Evolutionary conservation across 352 stramenopile species (phyloP).

Genomic region (Phytophthora uliginosa): DNA sequence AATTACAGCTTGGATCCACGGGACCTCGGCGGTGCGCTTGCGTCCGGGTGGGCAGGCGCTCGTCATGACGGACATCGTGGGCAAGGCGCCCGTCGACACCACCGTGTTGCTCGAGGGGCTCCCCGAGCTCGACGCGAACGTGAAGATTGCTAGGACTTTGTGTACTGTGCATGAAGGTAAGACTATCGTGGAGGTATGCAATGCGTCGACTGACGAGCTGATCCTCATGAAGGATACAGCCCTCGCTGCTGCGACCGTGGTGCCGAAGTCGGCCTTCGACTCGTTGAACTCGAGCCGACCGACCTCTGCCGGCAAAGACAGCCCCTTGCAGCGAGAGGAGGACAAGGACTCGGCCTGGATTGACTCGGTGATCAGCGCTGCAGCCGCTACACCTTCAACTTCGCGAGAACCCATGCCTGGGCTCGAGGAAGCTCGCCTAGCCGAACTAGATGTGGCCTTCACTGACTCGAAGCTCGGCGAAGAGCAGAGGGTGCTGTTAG

Average conservation of each 20-base stretch:
- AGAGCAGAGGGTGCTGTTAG: neutral
- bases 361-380: neutral
- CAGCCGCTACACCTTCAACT: neutral
- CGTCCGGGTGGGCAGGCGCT: neutral
- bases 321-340: too few relatives aligned
- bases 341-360: neutral
- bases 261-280: constrained; percentile 1
- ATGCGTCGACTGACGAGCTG: neutral
- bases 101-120: constrained; percentile 4
- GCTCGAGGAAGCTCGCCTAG: neutral
- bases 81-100: neutral
- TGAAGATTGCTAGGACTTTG: neutral
- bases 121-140: neutral
- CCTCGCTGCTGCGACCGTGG: neutral
- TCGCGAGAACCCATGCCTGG: neutral
- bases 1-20: too few relatives aligned
- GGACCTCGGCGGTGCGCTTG: neutral
- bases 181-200: neutral
- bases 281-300: neutral
- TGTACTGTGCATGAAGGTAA: neutral
- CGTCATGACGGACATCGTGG: neutral
- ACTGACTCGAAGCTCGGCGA: neutral
- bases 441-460: neutral
- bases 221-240: neutral
- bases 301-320: too few relatives aligned